A percentile compares a stretch with the other conserved stretches of the same genome.
Conservation (phyloP, 2,329 filamentous ascomycete species). For the Trichoderma endophyticum region DNA sequence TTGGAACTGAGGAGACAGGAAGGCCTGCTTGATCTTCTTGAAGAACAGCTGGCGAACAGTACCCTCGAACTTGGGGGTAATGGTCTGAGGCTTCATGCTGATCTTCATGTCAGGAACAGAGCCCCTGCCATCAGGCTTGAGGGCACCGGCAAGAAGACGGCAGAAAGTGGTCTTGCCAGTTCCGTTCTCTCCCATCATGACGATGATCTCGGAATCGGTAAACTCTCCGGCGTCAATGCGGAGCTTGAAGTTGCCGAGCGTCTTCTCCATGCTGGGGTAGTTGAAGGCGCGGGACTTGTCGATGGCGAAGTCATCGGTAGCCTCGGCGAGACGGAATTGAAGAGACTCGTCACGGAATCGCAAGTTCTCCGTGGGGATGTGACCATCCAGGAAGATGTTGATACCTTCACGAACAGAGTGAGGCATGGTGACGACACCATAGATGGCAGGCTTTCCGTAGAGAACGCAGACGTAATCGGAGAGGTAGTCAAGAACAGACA, state of each 20-base stretch:
- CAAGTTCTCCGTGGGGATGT: constrained; percentile 97
- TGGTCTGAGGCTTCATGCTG: constrained; percentile 99
- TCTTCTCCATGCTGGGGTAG: constrained; percentile 92
- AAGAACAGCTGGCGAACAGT: constrained; percentile 98
- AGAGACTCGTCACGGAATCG: constrained; percentile 97
- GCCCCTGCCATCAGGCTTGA: constrained; percentile 80
- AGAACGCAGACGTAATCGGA: constrained; percentile 98
- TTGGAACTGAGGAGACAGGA: constrained; percentile 97
- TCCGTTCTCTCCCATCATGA: constrained; percentile 99
- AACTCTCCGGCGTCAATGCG: constrained; percentile 79
- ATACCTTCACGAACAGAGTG: constrained; percentile 97
- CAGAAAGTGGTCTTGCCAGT: constrained; percentile 99
- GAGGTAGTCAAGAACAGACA: constrained; percentile 96
- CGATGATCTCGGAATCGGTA: constrained; percentile 96
- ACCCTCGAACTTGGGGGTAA: constrained; percentile 95
- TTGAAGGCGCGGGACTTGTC: constrained; percentile 82
- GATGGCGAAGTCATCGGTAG: constrained; percentile 79
- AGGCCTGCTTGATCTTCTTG: constrained; percentile 98
- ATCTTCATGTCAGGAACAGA: constrained; percentile 92
- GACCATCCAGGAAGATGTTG: constrained; percentile 98
- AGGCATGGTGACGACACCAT: constrained; percentile 95
- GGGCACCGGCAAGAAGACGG: constrained; percentile 86
- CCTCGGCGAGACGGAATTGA: constrained; percentile 90
- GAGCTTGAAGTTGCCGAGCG: constrained; percentile 82
- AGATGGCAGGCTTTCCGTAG: constrained; percentile 91